Conservation (phyloP, 2,329 filamentous ascomycete genomes). For the Chaetomium sp. region DNA sequence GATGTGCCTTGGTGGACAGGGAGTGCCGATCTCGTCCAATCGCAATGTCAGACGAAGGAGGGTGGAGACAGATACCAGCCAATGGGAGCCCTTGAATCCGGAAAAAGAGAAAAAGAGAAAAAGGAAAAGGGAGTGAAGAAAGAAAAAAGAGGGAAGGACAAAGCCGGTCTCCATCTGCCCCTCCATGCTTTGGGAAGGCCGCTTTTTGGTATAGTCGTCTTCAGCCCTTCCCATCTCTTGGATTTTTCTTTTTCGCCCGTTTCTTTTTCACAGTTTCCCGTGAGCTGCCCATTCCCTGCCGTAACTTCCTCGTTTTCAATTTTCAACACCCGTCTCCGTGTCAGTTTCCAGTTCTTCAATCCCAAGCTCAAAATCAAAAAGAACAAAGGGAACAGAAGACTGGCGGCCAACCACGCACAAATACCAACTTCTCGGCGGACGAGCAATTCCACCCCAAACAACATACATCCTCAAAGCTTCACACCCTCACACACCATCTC, state of each 20-base stretch:
- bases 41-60: background rate
- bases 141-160: slow-evolving; percentile 14
- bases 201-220: slow-evolving; percentile 5
- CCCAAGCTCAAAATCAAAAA: background rate
- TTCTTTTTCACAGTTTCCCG: background rate
- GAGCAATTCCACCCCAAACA: too few species aligned
- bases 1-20: background rate
- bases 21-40: slow-evolving; percentile 4
- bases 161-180: slow-evolving; percentile 13
- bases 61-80: background rate
- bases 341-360: background rate
- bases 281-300: background rate
- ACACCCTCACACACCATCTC: too few species aligned
- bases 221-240: background rate
- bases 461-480: too few species aligned
- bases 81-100: background rate
- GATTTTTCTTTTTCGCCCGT: background rate
- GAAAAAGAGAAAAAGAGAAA: slow-evolving; percentile 13
- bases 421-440: too few species aligned
- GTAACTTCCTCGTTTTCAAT: background rate
- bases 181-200: slow-evolving; percentile 14
- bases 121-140: slow-evolving; percentile 8
- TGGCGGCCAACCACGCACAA: too few species aligned
- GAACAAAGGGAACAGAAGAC: background rate
- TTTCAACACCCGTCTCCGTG: background rate